phyloP scores from a whole-genome alignment of 176 grass and related monocot species.

The Sorghum bicolor region Sorghum_bicolor_NCBIv3 NC_012873.2:64397501-64398000 shows the following conservation, averaged over 20 bases:
- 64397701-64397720: not conserved
- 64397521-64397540: not conserved
- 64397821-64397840: not conserved
- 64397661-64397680: not conserved
- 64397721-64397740: not conserved
- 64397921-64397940: not conserved
- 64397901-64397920: no score
- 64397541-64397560: not conserved
- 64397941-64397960: not conserved
- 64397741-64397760: not conserved
- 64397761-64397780: not conserved
- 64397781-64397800: not conserved
- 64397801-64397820: not conserved
- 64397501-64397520: not conserved
- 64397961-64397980: not conserved
- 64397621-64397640: not conserved
- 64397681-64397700: not conserved
- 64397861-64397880: not conserved
- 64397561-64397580: not conserved
- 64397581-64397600: not conserved
- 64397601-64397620: not conserved
- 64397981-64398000: not conserved
- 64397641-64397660: constrained; percentile 5
- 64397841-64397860: not conserved
- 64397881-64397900: not conserved